These are phyloP conservation scores for Epichloe sibirici DNA, from an alignment of 2,329 filamentous ascomycete genomes.

Conservation along the genomic window DNA sequence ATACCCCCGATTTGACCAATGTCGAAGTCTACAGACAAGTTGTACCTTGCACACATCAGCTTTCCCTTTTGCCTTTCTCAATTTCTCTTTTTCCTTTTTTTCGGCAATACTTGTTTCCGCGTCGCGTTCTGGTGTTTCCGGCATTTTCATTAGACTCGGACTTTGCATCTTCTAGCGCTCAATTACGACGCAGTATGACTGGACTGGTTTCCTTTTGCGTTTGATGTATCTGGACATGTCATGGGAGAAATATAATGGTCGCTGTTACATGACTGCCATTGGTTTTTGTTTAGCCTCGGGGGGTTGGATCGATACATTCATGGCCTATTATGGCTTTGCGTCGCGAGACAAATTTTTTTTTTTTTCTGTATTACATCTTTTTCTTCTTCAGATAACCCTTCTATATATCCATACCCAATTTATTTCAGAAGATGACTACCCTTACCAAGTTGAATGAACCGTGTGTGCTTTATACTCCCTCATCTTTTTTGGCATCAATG, in stretches of 20 bases:
- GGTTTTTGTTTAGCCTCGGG: background rate
- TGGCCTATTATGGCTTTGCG: background rate
- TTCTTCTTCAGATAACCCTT: background rate
- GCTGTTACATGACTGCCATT: background rate
- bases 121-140: background rate
- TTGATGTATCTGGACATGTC: background rate
- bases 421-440: background rate
- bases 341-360: background rate
- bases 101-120: background rate
- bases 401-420: background rate
- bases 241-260: background rate
- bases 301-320: background rate
- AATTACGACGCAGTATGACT: background rate
- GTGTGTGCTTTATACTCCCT: background rate
- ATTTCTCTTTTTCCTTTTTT: background rate
- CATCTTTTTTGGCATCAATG: constrained; percentile 29
- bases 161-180: background rate
- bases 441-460: no score
- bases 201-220: background rate
- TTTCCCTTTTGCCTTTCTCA: background rate
- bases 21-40: no score
- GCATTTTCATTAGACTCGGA: background rate
- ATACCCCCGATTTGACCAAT: no score
- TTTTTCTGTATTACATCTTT: background rate
- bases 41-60: no score